Percentiles rank a stretch among this genome's conserved stretches.
These are phyloP conservation scores for Cryomyces minteri DNA, from an alignment of 495 filamentous ascomycete species.

Conservation along the genomic window DNA sequence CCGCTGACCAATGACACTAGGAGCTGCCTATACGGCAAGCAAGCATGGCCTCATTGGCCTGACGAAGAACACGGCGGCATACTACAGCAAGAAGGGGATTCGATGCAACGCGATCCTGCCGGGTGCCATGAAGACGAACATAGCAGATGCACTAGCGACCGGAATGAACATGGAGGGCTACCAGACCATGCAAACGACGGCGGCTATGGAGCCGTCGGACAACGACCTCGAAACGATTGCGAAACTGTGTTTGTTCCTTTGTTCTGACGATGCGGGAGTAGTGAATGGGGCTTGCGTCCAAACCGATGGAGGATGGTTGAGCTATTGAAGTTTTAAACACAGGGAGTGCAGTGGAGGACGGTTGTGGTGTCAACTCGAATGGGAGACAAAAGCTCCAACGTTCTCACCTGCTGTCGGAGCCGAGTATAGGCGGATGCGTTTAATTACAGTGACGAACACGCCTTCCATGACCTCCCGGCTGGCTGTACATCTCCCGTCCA, in stretches of 20 bases:
- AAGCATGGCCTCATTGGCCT: conserved; percentile 37
- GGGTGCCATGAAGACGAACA: conserved; percentile 39
- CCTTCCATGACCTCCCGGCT: too few species aligned
- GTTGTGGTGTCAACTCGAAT: too few species aligned
- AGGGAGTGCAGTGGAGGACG: too few species aligned
- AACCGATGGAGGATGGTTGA: not conserved
- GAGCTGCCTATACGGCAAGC: conserved; percentile 35
- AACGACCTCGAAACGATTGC: not conserved
- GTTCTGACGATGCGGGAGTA: not conserved
- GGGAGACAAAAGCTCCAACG: too few species aligned
- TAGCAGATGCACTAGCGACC: conserved; percentile 7
- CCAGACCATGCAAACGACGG: not conserved
- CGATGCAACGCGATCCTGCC: conserved; percentile 34
- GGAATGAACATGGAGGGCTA: not conserved
- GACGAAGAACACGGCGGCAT: conserved; percentile 43
- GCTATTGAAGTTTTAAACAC: not conserved
- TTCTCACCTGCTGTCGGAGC: too few species aligned
- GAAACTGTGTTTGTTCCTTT: not conserved
- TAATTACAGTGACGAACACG: too few species aligned
- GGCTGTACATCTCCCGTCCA: too few species aligned
- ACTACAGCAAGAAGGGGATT: conserved; percentile 37
- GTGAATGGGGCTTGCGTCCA: not conserved
- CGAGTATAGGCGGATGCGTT: too few species aligned
- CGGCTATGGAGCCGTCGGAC: not conserved
- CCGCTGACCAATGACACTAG: conserved; percentile 5